Base-by-base conservation (phyloP, 1,284 basidiomycete species). In the Lentinula novae-zelandiae region DNA sequence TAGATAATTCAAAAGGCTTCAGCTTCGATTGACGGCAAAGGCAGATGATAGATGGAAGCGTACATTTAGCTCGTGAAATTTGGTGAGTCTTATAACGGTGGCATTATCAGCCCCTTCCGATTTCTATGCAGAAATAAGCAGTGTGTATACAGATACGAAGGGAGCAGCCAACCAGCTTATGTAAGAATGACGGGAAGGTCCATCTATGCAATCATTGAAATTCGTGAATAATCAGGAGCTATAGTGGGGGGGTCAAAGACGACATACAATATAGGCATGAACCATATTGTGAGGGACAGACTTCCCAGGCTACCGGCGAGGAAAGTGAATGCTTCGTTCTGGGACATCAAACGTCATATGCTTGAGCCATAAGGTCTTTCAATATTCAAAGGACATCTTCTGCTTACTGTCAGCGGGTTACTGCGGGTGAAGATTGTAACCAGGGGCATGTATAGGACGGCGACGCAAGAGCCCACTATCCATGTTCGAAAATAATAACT, bases 1-100 rank as follows among this genome's bases (percentile, higher is more conserved):
- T 92, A 66, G 2, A 59, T 31, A 57, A 46, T 57, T 33, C 42
- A 8, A 51, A 46, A 33, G 12, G 27, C 42, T 3, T 15, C 27
- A 3, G n/a, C 34, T 27, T 27, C 27, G 0, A 3, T 27, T 4
- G 27, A 27, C 27, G 27, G 0, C 17, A 13, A n/a, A 5, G 17
- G 22, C 27, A 51, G 6, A 44, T 20, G 15, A 42, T n/a, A 50
- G 22, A 50, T 22, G 15, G 46, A 5, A 4, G 73, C 86, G 44
- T 65, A 92, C 89, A 65, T 92, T 92, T 51, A 92, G 72, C 68
- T 92, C 90, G 49, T 89, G 86, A 69, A 90, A 92, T 64, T 87
- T 90, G 15, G 85, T 87, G 51, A 92, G 72, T 20, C 89, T 82
- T 42, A 90, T 78, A 52, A 92, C 77, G 2, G 87, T 89, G 36